Evolutionary conservation across 176 grass and related monocot species (phyloP).

Genomic region (Chrysopogon serrulatus): DNA sequence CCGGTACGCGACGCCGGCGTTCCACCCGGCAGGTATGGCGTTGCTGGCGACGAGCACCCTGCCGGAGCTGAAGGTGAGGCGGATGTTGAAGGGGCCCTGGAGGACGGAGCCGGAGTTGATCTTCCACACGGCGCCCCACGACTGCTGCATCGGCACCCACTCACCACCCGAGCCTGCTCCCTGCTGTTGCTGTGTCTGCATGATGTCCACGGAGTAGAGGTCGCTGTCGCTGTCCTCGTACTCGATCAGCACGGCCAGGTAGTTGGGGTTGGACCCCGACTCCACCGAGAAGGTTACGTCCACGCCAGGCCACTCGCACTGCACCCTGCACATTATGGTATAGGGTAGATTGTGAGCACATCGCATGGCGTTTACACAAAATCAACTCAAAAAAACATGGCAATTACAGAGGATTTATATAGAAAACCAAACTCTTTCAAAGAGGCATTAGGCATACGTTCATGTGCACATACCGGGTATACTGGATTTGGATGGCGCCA

Average conservation of each 20-base stretch:
- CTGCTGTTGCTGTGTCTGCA: not conserved
- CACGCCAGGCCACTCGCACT: slow-evolving; percentile 39
- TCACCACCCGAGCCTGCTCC: too few species aligned
- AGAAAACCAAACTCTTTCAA: not conserved
- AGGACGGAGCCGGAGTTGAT: slow-evolving; percentile 39
- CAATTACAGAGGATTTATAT: not conserved
- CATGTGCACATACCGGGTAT: slow-evolving; percentile 26
- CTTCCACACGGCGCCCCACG: slow-evolving; percentile 62
- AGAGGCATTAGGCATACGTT: not conserved
- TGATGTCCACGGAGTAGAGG: slow-evolving; percentile 54
- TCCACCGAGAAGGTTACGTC: slow-evolving; percentile 65
- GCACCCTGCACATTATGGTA: not conserved
- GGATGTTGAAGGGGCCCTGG: slow-evolving; percentile 45
- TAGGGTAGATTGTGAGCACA: not conserved
- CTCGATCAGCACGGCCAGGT: slow-evolving; percentile 73
- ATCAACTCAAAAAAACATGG: not conserved
- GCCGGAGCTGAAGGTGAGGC: slow-evolving; percentile 37
- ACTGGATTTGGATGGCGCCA: slow-evolving; percentile 60
- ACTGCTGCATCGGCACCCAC: slow-evolving; percentile 59
- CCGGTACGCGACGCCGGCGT: slow-evolving; percentile 31
- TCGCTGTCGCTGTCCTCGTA: slow-evolving; percentile 70
- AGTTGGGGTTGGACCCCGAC: slow-evolving; percentile 67
- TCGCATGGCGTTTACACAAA: not conserved
- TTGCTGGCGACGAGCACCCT: slow-evolving; percentile 41
- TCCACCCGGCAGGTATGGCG: slow-evolving; percentile 43